Evolutionary conservation across 257 asterid genomes (phyloP), one percentile per base, ranked within the genome.

Genomic region (Solanum arcanum): DNA sequence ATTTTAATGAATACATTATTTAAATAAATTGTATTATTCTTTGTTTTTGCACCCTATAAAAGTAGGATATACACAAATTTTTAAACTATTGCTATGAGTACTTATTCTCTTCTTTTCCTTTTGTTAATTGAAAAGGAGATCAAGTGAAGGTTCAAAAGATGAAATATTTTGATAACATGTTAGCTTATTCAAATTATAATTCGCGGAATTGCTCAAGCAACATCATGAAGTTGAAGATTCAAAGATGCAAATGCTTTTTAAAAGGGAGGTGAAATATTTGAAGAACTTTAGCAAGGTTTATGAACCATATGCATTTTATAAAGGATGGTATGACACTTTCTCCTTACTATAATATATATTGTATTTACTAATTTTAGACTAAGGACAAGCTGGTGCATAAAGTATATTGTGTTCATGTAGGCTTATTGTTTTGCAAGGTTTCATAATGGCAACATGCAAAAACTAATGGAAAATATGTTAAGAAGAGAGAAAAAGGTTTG

Each of bases 1-100:
- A 33, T 33, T 33, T 33, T 33, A 33, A 33, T 33, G 5, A 33
- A 33, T 33, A 33, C 35, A 33, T 33, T 33, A 33, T 33, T 33
- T 33, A 33, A 4, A 33, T 33, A 33, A 3, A 31, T 31, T 31
- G 0, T 31, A 31, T 31, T 31, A 3, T 31, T 31, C 35, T 33
- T 33, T 3, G 3, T 33, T 33, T 33, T 33, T 33, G 35, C 35
- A 33, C 35, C 33, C 35, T 33, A 33, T 33, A 31, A 31, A 33
- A 33, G 35, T 33, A 33, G 5, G 35, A 3, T 33, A 33, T 33
- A 33, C 35, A 33, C 5, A 3, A 86, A 91, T 25, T 78, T 70
- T 87, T 90, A 12, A 88, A 91, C 46, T 86, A 76, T 5, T 86
- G 87, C 2, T 56, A 90, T 16, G 89, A 90, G 18, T 90, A 31